phyloP scores from a whole-genome alignment of 805 yeast species.

The Saccharomycopsis sp. region DNA sequence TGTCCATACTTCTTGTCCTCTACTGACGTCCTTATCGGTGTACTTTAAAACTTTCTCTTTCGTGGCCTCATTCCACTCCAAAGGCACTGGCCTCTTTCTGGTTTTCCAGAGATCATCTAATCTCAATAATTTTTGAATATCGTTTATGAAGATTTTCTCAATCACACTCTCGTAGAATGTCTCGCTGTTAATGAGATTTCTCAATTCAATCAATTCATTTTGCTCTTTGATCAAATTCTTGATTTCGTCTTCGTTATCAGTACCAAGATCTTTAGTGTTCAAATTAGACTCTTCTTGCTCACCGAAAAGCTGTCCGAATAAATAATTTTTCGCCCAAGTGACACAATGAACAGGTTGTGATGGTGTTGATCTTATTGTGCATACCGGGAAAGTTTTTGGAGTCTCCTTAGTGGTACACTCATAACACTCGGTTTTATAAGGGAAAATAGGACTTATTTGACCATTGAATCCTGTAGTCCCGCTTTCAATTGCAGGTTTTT shows the following conservation, averaged over 20 bases:
- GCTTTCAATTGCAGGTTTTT: constrained; percentile 77
- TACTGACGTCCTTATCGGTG: constrained; percentile 17
- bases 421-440: constrained; percentile 82
- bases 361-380: constrained; percentile 95
- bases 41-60: constrained; percentile 22
- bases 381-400: constrained; percentile 89
- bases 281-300: constrained; percentile 33
- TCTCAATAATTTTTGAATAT: constrained; percentile 63
- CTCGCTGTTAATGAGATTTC: constrained; percentile 32
- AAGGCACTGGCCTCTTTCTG: constrained; percentile 61
- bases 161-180: constrained; percentile 37
- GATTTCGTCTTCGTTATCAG: constrained; percentile 58
- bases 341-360: constrained; percentile 93
- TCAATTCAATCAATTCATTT: constrained; percentile 53
- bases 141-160: constrained; percentile 59
- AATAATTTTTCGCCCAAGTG: constrained; percentile 93
- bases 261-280: constrained; percentile 41
- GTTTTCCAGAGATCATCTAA: constrained; percentile 77
- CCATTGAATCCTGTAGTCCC: constrained; percentile 96
- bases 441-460: constrained; percentile 86
- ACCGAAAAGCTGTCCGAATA: constrained; percentile 75
- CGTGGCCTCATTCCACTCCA: constrained; percentile 31
- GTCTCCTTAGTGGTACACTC: constrained; percentile 85
- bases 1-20: constrained; percentile 47
- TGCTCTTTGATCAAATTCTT: constrained; percentile 59